Conservation (phyloP, 1,284 basidiomycete genomes). For the Somion occarium region DNA sequence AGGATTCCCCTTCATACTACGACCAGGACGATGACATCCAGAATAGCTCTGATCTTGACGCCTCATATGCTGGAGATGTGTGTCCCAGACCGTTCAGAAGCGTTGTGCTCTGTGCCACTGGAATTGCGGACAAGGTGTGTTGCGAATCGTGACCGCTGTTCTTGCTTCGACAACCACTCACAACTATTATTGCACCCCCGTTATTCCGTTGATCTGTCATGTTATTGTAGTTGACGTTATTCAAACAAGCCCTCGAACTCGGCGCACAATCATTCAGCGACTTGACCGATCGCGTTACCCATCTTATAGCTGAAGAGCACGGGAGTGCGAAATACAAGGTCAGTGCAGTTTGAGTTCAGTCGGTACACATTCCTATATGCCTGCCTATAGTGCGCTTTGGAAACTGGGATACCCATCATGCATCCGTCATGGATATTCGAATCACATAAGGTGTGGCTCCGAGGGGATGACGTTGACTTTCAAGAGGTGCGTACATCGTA, state of each 20-base stretch:
- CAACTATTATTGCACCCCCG: conserved; percentile 1
- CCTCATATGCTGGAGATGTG: conserved; percentile 10
- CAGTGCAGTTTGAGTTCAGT: background rate
- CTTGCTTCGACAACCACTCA: no score
- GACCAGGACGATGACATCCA: conserved; percentile 35
- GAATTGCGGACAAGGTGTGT: conserved; percentile 62
- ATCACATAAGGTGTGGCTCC: conserved; percentile 66
- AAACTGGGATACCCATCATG: conserved; percentile 71
- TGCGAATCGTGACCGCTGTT: no score
- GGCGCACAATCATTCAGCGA: conserved; percentile 63
- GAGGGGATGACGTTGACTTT: conserved; percentile 70
- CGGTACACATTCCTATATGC: background rate
- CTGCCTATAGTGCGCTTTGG: conserved; percentile 61
- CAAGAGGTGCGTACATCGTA: conserved; percentile 31
- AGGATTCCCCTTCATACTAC: conserved; percentile 8
- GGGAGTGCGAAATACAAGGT: conserved; percentile 76
- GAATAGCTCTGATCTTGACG: conserved; percentile 3
- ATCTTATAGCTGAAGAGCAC: conserved; percentile 65
- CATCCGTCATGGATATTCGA: conserved; percentile 67
- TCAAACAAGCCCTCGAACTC: conserved; percentile 70
- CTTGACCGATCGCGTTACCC: conserved; percentile 77
- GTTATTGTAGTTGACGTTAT: conserved; percentile 49
- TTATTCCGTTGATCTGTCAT: conserved; percentile 1
- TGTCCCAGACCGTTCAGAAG: conserved; percentile 65
- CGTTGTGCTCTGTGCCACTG: conserved; percentile 67